Evolutionary conservation across 2,329 filamentous ascomycete species (phyloP), one percentile per base, ranked within the genome.

Genomic region (Pseudopithomyces maydicus): DNA sequence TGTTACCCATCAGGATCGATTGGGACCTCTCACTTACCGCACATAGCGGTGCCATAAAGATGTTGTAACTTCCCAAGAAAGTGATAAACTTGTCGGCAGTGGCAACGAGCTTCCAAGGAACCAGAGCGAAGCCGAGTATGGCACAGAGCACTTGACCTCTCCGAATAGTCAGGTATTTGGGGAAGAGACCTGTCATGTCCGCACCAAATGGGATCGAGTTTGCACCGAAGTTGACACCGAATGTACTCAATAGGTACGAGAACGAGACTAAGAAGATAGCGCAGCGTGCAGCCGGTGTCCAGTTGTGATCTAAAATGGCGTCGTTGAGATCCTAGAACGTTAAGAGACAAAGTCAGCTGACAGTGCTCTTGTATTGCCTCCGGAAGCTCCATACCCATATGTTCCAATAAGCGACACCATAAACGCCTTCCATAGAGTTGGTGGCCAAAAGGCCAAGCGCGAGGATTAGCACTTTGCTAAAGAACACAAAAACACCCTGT

Each of bases 21-120:
- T 5, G 14, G 8, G 8, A 29, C 4, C 26, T 29, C 26, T 29
- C 17, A 29, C 43, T 17, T 17, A 45, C 43, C n/a, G 69, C 71
- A 36, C 69, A 70, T 6, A 80, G 70, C 0, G 79, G 79, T 49
- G 73, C 74, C 56, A 80, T 65, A 63, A 81, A 80, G 47, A 78
- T 72, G 7, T 71, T 69, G 56, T 80, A 80, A 1, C 70, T 74
- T 6, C 73, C 72, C 0, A 81, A 63, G 58, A 81, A 81, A 5
- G 76, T 80, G 1, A 80, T 62, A 58, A 81, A 79, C 11, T 70
- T 71, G 12, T 67, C 58, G 1, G 79, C 79, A 2, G 68, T 76
- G 23, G 72, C 70, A 45, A 81, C 70, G 2, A 82, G 70, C 39
- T 78, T 71, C 79, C 79, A 81, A 0, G 79, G 79, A 12, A 77